Percentiles rank a stretch among this genome's conserved stretches.
phyloP scores from a whole-genome alignment of 805 yeast genomes.

The Saccharomycopsis babjevae region DNA sequence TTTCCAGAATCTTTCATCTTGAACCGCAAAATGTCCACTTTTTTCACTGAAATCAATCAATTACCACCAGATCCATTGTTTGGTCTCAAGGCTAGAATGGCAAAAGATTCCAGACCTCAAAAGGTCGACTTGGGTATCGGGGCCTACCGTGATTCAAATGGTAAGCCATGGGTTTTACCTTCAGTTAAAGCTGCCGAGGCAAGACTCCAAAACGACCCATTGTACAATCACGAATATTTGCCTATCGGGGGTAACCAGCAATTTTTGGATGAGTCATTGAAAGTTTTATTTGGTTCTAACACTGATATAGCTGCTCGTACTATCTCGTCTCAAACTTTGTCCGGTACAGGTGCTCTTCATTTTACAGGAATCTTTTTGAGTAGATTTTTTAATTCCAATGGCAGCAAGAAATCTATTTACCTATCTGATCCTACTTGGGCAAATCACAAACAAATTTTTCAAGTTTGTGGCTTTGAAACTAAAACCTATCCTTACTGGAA shows the following conservation, averaged over 20 bases:
- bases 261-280: slow-evolving; percentile 57
- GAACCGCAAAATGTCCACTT: not conserved
- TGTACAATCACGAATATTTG: slow-evolving; percentile 72
- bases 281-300: slow-evolving; percentile 61
- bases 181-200: slow-evolving; percentile 59
- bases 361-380: slow-evolving; percentile 71
- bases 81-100: slow-evolving; percentile 61
- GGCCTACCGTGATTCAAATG: slow-evolving; percentile 86
- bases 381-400: slow-evolving; percentile 28
- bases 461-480: slow-evolving; percentile 55
- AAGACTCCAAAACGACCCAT: slow-evolving; percentile 38
- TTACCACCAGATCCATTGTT: slow-evolving; percentile 85
- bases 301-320: slow-evolving; percentile 47
- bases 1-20: no score
- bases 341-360: slow-evolving; percentile 93
- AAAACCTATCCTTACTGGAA: slow-evolving; percentile 83
- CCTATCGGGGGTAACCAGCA: slow-evolving; percentile 72
- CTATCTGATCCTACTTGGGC: slow-evolving; percentile 96
- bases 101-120: slow-evolving; percentile 43
- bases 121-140: slow-evolving; percentile 88
- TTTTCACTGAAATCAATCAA: slow-evolving; percentile 43
- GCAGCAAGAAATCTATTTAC: slow-evolving; percentile 37
- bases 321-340: slow-evolving; percentile 77
- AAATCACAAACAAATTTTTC: slow-evolving; percentile 81
- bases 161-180: slow-evolving; percentile 84